phyloP scores from a whole-genome alignment of 164 flowering plant species.

The Annona squamosa region DNA sequence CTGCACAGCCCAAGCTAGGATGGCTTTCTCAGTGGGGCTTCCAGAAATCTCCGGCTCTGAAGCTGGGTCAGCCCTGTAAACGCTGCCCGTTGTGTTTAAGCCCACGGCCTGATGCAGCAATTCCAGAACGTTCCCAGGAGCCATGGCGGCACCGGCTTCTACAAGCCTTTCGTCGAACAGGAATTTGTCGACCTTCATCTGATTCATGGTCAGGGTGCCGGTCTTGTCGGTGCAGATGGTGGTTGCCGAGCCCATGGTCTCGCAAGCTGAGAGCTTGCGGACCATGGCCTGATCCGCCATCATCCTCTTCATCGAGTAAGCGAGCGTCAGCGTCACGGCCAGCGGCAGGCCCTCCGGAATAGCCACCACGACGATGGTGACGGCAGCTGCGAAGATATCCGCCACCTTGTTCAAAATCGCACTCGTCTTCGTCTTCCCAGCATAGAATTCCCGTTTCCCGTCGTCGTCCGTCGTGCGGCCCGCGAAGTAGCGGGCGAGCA shows the following conservation, averaged over 20 bases:
- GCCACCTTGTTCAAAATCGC: conserved; percentile 27
- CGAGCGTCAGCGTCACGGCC: conserved; percentile 34
- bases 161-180: conserved; percentile 31
- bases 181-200: conserved; percentile 54
- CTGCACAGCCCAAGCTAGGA: conserved; percentile 45
- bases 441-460: conserved; percentile 36
- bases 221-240: conserved; percentile 39
- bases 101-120: conserved; percentile 41
- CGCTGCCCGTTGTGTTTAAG: conserved; percentile 46
- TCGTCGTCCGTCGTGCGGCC: conserved; percentile 30
- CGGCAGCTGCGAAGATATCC: conserved; percentile 28
- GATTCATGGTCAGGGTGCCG: conserved; percentile 47
- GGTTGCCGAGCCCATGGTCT: conserved; percentile 36
- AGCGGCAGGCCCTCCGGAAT: conserved; percentile 38
- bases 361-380: conserved; percentile 37
- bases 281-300: conserved; percentile 36
- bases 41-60: conserved; percentile 39
- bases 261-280: conserved; percentile 30
- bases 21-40: conserved; percentile 64
- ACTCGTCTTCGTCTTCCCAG: conserved; percentile 27
- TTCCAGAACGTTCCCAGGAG: conserved; percentile 18
- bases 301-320: conserved; percentile 41
- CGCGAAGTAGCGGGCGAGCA: conserved; percentile 30
- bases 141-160: conserved; percentile 8
- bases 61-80: conserved; percentile 19